phyloP scores from a whole-genome alignment of 257 asterid species.

The Apocynum venetum region DNA sequence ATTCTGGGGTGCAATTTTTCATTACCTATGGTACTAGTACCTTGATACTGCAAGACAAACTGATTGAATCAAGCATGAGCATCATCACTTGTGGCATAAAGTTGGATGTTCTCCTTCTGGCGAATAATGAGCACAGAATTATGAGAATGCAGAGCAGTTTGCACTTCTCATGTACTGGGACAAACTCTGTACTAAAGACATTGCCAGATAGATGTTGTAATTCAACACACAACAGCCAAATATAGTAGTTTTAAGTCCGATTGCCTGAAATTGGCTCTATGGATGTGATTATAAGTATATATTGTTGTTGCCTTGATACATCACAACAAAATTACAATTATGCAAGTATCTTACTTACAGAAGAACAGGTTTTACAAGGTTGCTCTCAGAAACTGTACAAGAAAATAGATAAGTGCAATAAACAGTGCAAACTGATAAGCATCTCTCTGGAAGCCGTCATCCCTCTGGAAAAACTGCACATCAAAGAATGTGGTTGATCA shows the following conservation, averaged over 20 bases:
- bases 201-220: neutral
- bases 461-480: constrained; percentile 78
- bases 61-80: neutral
- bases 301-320: neutral
- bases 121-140: neutral
- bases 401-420: constrained; percentile 68
- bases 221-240: neutral
- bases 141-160: neutral
- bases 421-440: constrained; percentile 78
- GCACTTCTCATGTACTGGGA: neutral
- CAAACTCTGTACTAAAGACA: neutral
- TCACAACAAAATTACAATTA: constrained; percentile 2
- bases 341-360: neutral
- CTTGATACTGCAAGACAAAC: neutral
- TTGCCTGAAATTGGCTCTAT: neutral
- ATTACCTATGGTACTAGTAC: neutral
- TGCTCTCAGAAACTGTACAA: constrained; percentile 68
- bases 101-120: neutral
- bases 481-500: neutral
- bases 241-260: neutral
- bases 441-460: constrained; percentile 81
- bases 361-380: constrained; percentile 47
- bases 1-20: no score
- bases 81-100: neutral
- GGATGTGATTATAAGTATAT: neutral